Conservation (phyloP, 257 asterid genomes). For the Salvia miltiorrhiza region DNA sequence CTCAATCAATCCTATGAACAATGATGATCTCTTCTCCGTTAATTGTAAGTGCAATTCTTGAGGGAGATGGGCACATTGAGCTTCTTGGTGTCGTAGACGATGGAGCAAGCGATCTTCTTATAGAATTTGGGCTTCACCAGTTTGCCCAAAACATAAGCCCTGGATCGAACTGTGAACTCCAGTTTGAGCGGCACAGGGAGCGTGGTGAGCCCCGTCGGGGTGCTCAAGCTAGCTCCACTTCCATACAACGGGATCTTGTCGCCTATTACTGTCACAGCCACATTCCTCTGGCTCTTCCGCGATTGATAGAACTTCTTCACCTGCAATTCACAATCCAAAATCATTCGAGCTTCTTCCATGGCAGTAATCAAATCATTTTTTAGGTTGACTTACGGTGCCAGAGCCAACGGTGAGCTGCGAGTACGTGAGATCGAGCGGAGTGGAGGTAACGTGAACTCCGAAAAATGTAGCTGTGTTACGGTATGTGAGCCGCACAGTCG, state of each 20-base stretch:
- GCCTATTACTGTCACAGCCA: constrained; percentile 51
- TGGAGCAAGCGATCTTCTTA: constrained; percentile 52
- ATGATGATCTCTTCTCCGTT: constrained; percentile 19
- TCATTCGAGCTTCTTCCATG: neutral
- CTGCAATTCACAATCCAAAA: constrained; percentile 33
- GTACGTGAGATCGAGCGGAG: constrained; percentile 56
- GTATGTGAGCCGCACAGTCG: constrained; percentile 55
- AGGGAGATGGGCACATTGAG: constrained; percentile 48
- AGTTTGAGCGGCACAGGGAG: constrained; percentile 54
- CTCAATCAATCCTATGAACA: neutral
- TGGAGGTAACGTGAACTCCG: constrained; percentile 72
- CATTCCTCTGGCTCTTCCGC: constrained; percentile 54
- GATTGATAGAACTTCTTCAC: constrained; percentile 67
- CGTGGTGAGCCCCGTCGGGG: constrained; percentile 51
- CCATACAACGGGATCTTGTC: constrained; percentile 82
- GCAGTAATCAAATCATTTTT: neutral
- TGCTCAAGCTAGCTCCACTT: constrained; percentile 71
- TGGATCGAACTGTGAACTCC: constrained; percentile 59
- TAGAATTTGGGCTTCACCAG: constrained; percentile 80
- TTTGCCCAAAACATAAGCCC: constrained; percentile 77
- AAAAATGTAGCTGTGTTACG: constrained; percentile 68
- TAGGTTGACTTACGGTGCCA: constrained; percentile 50
- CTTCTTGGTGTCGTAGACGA: constrained; percentile 51
- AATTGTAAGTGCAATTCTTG: constrained; percentile 64
- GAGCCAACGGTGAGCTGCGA: constrained; percentile 57